Evolutionary conservation across 169 alveolate species (phyloP), one percentile per base, ranked within the genome.

Genomic region (Plasmodium malariae): DNA sequence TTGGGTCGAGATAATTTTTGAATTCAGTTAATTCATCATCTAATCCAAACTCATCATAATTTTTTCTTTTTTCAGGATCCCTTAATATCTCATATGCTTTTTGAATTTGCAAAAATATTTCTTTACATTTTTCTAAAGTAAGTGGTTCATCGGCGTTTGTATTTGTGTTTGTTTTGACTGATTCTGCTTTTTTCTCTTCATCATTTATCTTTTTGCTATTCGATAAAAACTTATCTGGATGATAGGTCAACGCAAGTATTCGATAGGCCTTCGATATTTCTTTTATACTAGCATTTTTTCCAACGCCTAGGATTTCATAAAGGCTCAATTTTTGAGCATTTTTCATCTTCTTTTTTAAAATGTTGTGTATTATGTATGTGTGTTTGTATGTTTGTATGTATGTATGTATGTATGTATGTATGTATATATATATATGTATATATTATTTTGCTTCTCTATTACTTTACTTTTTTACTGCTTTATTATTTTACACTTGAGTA

Each of bases 191-290:
- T 5, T 32, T 40, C 34, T 36, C 83, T 54, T 51, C 48, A n/a
- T 80, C 51, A 32, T 28, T 74, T 26, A 62, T 60, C 93, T 65
- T 73, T 45, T 43, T 85, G 83, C 9, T 71, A 65, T 49, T 72
- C 71, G 74, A 73, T 60, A 60, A 89, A 54, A 92, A 89, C 92
- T 98, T 98, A 88, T 97, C 99, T 11, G 99, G 99, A 78, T 98
- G 99, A 51, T 94, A 94, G 63, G 88, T 97, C 32, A 95, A 74
- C 0, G 98, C 99, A 0, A 95, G 93, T 65, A 96, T 96, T 37
- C 98, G 90, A 91, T 93, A 98, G 14, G 98, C 98, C 93, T 96
- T 97, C 48, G 97, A 97, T 57, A 98, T 96, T 26, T 97, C 99
- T 65, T 95, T 92, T 3, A 92, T 73, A 6, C 95, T 87, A 0